Evolutionary conservation across 306 rosid genomes (phyloP), one percentile per base, ranked within the genome.

Genomic region (Fragaria iinumae): DNA sequence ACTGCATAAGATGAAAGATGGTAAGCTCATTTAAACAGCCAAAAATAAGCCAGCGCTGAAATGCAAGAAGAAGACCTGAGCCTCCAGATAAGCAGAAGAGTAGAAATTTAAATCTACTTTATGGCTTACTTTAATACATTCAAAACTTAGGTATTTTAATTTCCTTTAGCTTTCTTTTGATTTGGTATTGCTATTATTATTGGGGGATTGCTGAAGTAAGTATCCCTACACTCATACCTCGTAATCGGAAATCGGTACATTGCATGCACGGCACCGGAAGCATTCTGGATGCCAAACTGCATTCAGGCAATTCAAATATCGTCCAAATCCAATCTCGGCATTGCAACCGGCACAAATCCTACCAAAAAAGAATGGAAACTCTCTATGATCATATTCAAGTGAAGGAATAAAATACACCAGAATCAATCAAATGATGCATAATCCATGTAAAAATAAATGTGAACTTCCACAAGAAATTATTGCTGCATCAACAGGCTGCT

Each of bases 231-330:
- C 59, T 68, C 39, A 75, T 81, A 91, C 98, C 98, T 93, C 97
- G 18, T 87, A 87, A 83, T 91, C 99, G 36, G 96, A 80, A 72
- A 96, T 96, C 39, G 99, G 97, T 55, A 85, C 81, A 87, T 91
- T 89, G 89, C 99, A 96, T 74, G 97, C 91, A 62, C 83, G 97
- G 74, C 99, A 96, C 32, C 96, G 90, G 78, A 96, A 96, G 83
- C 99, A 92, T 84, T 96, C 99, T 59, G 98, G 99, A 88, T 96
- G 99, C 99, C 98, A 96, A 78, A 91, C 81, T 80, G 91, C 90
- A 85, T 89, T 88, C 81, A 96, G 83, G 83, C 98, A 96, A 86
- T 89, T 92, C 76, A 96, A 83, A 80, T 92, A 92, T 32, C 99
- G 90, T 59, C 99, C 98, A 73, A 69, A 89, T 79, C 98, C 98